Percentiles rank a stretch among this genome's conserved stretches.
These are phyloP conservation scores for Plasmopara muralis DNA, from an alignment of 352 stramenopile genomes.

Conservation along the genomic window DNA sequence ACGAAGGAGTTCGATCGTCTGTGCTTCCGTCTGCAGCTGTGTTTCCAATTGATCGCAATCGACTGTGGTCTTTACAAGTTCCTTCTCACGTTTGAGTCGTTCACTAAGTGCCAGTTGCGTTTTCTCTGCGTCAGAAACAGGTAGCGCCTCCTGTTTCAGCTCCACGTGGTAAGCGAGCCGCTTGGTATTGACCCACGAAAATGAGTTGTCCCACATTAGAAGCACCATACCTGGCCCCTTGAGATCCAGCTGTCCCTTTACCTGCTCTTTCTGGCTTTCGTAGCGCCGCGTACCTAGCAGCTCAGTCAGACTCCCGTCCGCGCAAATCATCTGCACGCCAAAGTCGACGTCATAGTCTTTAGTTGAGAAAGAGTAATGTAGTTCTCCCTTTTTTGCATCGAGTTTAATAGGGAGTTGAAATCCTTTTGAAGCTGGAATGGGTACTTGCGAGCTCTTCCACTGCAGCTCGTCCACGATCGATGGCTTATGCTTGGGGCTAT, in stretches of 20 bases:
- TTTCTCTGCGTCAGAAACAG: constrained; percentile 32
- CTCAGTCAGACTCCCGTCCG: constrained; percentile 46
- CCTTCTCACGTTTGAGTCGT: constrained; percentile 38
- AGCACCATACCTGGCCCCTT: constrained; percentile 50
- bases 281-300: constrained; percentile 50
- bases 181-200: constrained; percentile 77
- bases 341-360: constrained; percentile 71
- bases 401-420: constrained; percentile 76
- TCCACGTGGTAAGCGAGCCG: constrained; percentile 69
- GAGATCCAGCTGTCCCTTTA: constrained; percentile 39
- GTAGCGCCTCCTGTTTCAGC: constrained; percentile 49
- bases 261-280: constrained; percentile 51
- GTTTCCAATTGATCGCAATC: constrained; percentile 36
- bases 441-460: constrained; percentile 73
- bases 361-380: constrained; percentile 65
- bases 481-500: constrained; percentile 13
- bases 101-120: constrained; percentile 41
- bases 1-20: constrained; percentile 41
- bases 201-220: constrained; percentile 77
- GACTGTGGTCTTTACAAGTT: constrained; percentile 28
- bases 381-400: constrained; percentile 43
- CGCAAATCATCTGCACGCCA: constrained; percentile 59
- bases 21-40: constrained; percentile 36
- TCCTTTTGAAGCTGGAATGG: constrained; percentile 49
- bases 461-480: constrained; percentile 52